Evolutionary conservation across 2,329 filamentous ascomycete genomes (phyloP), one percentile per base, ranked within the genome.

Genomic region (Penicillium paneum): DNA sequence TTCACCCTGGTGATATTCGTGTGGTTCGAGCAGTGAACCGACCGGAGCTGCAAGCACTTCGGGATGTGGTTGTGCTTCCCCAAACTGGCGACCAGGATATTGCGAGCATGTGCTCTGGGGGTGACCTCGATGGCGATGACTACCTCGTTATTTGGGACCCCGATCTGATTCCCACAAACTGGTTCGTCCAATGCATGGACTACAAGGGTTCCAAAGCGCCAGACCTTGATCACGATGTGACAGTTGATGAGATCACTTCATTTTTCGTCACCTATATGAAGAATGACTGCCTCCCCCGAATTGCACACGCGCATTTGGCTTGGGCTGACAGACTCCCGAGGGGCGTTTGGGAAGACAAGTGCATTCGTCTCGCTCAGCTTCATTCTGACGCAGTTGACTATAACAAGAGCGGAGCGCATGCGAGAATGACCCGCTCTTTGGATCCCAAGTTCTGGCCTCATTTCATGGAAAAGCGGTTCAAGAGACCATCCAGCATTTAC

Each of bases 211-310:
- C 83, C 0, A 77, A 79, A 40, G 83, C 88, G 0, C 67, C 76
- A 12, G 76, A 80, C 19, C 76, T 87, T 7, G 72, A 82, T 6
- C 76, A 82, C 0, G 80, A 85, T 4, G 89, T 97, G 12, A 83
- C 82, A 0, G 82, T 89, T 0, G 77, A 84, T 5, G 88, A 96
- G 56, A 83, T 97, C 42, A 86, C 84, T 28, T 81, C 85, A 0
- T 97, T 97, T 74, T 97, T 97, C 64, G 89, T 96, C 29, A 83
- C 83, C 3, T 96, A 96, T 65, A 92, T 97, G 83, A 94, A 95
- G 75, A 92, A 95, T 61, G 90, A 97, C 66, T 83, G 83, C 12
- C 81, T 99, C 2, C 85, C 86, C 1, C 79, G 81, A 3, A 96
- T 99, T 66, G 94, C 94, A 0, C 82, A 84, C 60, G 83, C 91